Base-by-base conservation (phyloP, 2,329 filamentous ascomycete genomes). In the Nemania sp. region DNA sequence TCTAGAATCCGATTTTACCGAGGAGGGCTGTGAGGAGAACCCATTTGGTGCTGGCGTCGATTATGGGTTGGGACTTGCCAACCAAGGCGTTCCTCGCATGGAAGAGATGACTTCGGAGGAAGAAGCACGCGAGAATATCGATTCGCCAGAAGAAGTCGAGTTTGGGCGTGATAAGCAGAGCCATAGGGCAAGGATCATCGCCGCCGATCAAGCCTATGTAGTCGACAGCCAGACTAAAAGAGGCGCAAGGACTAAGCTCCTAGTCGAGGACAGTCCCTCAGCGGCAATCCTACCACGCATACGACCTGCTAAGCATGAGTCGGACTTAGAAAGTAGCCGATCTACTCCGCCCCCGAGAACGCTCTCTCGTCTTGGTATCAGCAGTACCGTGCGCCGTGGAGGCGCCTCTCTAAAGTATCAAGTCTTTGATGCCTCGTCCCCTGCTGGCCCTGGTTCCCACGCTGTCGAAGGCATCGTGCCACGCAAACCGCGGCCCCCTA, bases 1-100 rank as follows among this genome's bases (percentile, higher is more conserved):
- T 77, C 87, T 99, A 20, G 96, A 99, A 79, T 97, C 94, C 29
- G 93, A 98, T 78, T 98, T 98, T 73, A 93, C 93, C 0, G 89
- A 92, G 73, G 93, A 97, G 75, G 93, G 93, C 64, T 95, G 93
- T 52, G 87, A 93, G 55, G 91, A 93, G 73, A 99, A 99, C 76
- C 96, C 96, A 0, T 99, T 98, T 75, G 96, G 96, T 0, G 78
- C 84, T 11, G 90, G 89, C 13, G 87, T 91, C 2, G 89, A 90
- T 75, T 91, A 91, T 70, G 86, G 84, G 8, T 81, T 88, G 0
- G 86, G 88, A 68, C 87, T 91, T 1, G 87, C 88, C 49, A 91
- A 91, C 69, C 89, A 91, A 76, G 89, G 89, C 70, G 87, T 94
- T 4, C 92, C 93, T 3, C 79, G 85, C 15, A 85, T 97, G 71